phyloP scores from a whole-genome alignment of 1,284 basidiomycete species.

The Chalciporus piperatoides region DNA sequence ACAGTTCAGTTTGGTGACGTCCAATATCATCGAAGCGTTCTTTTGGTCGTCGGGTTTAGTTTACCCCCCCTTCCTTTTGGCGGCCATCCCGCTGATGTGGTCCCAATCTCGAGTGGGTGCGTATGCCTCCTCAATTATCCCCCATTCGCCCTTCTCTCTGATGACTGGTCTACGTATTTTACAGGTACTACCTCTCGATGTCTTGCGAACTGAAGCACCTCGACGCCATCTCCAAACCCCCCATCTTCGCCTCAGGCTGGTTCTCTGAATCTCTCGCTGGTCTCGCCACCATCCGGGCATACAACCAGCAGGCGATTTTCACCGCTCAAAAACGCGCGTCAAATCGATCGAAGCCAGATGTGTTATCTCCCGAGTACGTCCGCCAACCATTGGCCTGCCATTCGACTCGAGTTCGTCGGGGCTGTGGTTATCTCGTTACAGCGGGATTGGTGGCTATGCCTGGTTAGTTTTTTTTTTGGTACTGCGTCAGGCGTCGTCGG shows the following conservation, averaged over 20 bases:
- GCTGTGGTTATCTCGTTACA: constrained; percentile 71
- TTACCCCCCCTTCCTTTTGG: constrained; percentile 76
- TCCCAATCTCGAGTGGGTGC: constrained; percentile 77
- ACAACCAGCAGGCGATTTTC: constrained; percentile 72
- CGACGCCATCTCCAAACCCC: constrained; percentile 86
- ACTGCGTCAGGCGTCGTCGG: too few relatives aligned
- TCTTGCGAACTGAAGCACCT: constrained; percentile 91
- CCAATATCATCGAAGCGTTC: constrained; percentile 80
- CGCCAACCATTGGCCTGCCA: constrained; percentile 78
- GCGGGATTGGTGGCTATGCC: too few relatives aligned
- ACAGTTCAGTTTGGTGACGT: constrained; percentile 69
- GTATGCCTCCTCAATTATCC: constrained; percentile 37
- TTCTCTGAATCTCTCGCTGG: constrained; percentile 86
- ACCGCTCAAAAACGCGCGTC: constrained; percentile 70
- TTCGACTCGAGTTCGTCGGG: constrained; percentile 82
- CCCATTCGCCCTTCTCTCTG: background rate
- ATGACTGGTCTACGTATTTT: background rate
- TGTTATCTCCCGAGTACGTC: constrained; percentile 72
- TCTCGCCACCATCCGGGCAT: constrained; percentile 83
- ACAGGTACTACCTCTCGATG: constrained; percentile 85
- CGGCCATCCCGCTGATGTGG: constrained; percentile 70
- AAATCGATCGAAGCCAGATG: constrained; percentile 82
- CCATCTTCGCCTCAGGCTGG: constrained; percentile 75
- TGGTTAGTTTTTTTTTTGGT: too few relatives aligned
- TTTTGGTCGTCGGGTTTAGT: constrained; percentile 74